These are phyloP conservation scores for Atractiella rhizophila DNA, from an alignment of 768 basidiomycete species.

Conservation along the genomic window DNA sequence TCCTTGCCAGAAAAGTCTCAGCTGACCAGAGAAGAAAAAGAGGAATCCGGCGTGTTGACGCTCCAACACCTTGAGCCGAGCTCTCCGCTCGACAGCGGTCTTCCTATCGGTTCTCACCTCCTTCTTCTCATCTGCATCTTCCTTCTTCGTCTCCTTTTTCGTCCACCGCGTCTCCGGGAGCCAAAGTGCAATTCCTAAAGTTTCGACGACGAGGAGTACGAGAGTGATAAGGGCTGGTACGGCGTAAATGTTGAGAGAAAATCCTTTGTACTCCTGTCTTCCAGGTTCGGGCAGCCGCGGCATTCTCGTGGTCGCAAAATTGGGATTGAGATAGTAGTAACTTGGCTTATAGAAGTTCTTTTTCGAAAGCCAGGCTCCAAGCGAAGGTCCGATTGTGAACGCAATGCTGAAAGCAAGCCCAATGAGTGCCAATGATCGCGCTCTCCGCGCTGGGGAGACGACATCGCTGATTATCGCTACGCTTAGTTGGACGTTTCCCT, in stretches of 20 bases:
- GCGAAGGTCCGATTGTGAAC: conserved; percentile 30
- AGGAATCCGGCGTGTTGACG: conserved; percentile 62
- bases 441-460: conserved; percentile 44
- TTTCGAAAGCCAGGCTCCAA: conserved; percentile 27
- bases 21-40: conserved; percentile 48
- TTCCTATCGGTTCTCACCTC: conserved; percentile 3
- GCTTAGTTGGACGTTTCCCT: conserved; percentile 89
- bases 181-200: conserved; percentile 41
- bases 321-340: conserved; percentile 1
- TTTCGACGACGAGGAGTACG: conserved; percentile 50
- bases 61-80: conserved; percentile 33
- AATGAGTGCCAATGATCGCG: conserved; percentile 65
- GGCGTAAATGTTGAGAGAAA: conserved; percentile 55
- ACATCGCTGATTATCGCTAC: conserved; percentile 88
- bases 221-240: conserved; percentile 66
- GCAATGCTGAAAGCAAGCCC: conserved; percentile 92
- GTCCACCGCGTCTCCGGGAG: conserved; percentile 66
- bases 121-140: conserved; percentile 8
- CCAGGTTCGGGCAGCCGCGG: no score
- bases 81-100: conserved; percentile 7
- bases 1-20: background rate
- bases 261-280: no score
- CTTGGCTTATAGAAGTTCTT: background rate
- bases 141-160: conserved; percentile 17
- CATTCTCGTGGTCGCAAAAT: no score